A percentile compares a stretch with the other conserved stretches of the same genome.
Conservation (phyloP, 2,329 filamentous ascomycete genomes). For the Claviceps sp. region DNA sequence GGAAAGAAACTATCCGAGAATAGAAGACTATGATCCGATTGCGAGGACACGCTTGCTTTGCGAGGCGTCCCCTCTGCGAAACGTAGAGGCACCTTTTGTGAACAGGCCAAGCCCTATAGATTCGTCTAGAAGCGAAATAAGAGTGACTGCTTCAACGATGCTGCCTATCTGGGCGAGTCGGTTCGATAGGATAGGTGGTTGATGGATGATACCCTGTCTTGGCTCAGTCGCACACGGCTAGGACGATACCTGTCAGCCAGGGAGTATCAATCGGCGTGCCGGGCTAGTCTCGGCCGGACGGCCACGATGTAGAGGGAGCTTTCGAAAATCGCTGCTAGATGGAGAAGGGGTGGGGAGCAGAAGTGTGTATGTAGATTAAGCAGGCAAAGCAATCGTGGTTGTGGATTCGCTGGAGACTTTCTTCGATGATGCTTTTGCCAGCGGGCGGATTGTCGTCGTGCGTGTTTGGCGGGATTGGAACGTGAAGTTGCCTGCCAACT, state of each 20-base stretch:
- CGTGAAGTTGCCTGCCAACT: not conserved
- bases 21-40: not conserved
- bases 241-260: not conserved
- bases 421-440: not conserved
- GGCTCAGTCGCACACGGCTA: not conserved
- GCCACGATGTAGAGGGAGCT: not conserved
- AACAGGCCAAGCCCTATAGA: not conserved
- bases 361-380: not conserved
- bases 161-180: not conserved
- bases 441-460: not conserved
- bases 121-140: not conserved
- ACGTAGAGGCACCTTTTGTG: not conserved
- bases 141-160: not conserved
- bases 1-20: not conserved
- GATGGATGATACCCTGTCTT: not conserved
- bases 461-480: not conserved
- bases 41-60: not conserved
- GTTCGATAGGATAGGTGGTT: not conserved
- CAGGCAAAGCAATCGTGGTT: not conserved
- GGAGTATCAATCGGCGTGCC: not conserved
- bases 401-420: not conserved
- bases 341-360: not conserved
- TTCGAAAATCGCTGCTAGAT: not conserved
- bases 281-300: slow-evolving; percentile 3
- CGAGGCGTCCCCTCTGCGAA: not conserved